phyloP scores from a whole-genome alignment of 305 asterid genomes.

The Fraxinus nigra region DNA sequence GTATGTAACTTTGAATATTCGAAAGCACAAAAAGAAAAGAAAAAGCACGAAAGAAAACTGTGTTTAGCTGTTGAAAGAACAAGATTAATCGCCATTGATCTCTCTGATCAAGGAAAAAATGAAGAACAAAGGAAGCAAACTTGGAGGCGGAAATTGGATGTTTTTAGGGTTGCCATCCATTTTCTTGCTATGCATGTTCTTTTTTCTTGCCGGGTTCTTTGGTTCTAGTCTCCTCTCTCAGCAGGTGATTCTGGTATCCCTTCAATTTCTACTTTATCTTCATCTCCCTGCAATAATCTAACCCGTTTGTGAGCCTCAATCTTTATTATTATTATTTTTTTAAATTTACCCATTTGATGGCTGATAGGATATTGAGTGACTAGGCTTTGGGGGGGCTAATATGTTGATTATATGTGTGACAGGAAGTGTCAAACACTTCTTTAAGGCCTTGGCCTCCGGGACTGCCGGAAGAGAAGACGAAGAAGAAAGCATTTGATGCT shows the following conservation, averaged over 20 bases:
- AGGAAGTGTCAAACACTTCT: not conserved
- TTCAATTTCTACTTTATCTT: not conserved
- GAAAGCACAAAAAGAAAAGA: not conserved
- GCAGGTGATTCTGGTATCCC: constrained; percentile 38
- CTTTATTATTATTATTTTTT: not conserved
- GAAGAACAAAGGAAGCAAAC: constrained; percentile 46
- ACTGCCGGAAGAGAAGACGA: constrained; percentile 32
- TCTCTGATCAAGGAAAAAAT: constrained; percentile 1
- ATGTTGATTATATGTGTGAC: not conserved
- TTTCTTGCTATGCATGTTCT: constrained; percentile 73
- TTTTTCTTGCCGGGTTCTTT: constrained; percentile 78
- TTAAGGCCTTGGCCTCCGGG: constrained; percentile 21
- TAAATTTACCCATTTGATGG: not conserved
- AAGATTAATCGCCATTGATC: not conserved
- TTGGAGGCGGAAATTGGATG: constrained; percentile 37
- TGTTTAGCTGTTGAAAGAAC: not conserved
- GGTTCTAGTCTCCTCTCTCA: constrained; percentile 70
- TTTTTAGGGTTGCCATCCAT: constrained; percentile 53
- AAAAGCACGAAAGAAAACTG: not conserved
- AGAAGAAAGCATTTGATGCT: constrained; percentile 32
- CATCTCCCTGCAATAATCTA: too few species aligned
- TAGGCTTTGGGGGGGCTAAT: not conserved
- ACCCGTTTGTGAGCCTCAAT: too few species aligned
- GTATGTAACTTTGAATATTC: not conserved
- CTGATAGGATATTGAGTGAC: too few species aligned